Base-by-base conservation (phyloP, 192 early-diverging fungal species). In the Coemansia sp. region DNA sequence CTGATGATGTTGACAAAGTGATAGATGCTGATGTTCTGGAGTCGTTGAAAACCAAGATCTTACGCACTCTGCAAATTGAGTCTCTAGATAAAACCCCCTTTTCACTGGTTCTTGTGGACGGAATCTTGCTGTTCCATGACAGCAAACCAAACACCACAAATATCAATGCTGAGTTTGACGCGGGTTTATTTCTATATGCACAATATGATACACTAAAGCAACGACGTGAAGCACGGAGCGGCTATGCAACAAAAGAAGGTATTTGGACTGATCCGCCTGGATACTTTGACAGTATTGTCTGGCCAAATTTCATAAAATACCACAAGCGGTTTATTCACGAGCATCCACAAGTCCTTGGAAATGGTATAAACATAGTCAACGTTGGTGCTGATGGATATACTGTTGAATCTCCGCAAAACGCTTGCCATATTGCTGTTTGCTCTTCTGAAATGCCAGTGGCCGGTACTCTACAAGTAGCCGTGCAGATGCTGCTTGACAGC, bases 171-270 rank as follows among this genome's bases (percentile, higher is more conserved):
- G 63, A 41, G 8, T 75, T 72, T 56, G 69, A 78, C 40, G 52
- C 60, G 6, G 77, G 77, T 0, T 19, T 78, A 56, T 72, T 83
- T 57, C 62, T 93, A 13, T 80, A 81, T 41, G 88, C 90, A 1
- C 73, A 81, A 1, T 88, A 87, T 63, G 74, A 80, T 13, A 87
- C 85, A 6, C 69, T 95, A 42, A 89, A 90, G 61, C 45, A 74
- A 12, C 76, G 94, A 16, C 71, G 94, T 22, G 86, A 88, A 40
- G 73, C 72, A 4, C 78, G 94, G n/a, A 46, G 75, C 15, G 88
- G 82, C 32, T 96, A 95, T 72, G 71, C 82, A 15, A 95, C 93
- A n/a, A 63, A 87, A 9, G 89, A 94, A 75, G 94, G 94, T 65
- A 73, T 79, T 36, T 93, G 91, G 91, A 67, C 67, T 0, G 91